phyloP scores from a whole-genome alignment of 768 basidiomycete species.

The Tylopilus subfusipes region DNA sequence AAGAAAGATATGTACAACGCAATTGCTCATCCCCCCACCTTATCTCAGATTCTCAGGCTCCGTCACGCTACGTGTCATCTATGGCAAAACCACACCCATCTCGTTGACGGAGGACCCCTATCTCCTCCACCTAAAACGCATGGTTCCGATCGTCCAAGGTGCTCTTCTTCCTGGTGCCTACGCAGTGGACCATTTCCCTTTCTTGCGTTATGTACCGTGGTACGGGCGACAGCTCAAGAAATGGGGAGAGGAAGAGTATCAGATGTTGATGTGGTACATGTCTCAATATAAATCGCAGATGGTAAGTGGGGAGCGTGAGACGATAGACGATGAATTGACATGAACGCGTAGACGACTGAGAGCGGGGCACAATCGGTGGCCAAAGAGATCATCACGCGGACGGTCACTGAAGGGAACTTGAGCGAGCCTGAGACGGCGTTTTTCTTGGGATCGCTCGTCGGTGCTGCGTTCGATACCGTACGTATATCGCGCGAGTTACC shows the following conservation, averaged over 20 bases:
- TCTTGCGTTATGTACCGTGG: constrained; percentile 52
- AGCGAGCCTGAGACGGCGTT: constrained; percentile 53
- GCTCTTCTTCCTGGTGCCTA: constrained; percentile 33
- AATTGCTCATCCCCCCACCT: not conserved
- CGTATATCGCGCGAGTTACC: not conserved
- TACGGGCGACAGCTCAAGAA: constrained; percentile 52
- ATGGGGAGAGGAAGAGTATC: constrained; percentile 53
- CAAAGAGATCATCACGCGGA: constrained; percentile 49
- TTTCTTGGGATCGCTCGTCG: constrained; percentile 59
- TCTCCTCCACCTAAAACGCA: constrained; percentile 27
- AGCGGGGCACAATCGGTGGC: constrained; percentile 39
- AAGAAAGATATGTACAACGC: not conserved
- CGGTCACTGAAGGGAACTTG: constrained; percentile 43
- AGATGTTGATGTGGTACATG: constrained; percentile 46
- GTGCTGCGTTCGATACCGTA: constrained; percentile 58
- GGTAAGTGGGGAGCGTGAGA: constrained; percentile 23
- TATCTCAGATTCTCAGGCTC: constrained; percentile 25
- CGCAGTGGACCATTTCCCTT: constrained; percentile 35
- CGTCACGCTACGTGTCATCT: constrained; percentile 26
- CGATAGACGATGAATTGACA: not conserved
- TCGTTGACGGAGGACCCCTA: constrained; percentile 18
- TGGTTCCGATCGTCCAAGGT: constrained; percentile 28
- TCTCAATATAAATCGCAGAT: constrained; percentile 42
- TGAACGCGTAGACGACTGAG: constrained; percentile 6
- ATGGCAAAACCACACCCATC: constrained; percentile 24